These are phyloP conservation scores for Raddia guianensis DNA, from an alignment of 176 grass and related monocot genomes.

Conservation along the genomic window DNA sequence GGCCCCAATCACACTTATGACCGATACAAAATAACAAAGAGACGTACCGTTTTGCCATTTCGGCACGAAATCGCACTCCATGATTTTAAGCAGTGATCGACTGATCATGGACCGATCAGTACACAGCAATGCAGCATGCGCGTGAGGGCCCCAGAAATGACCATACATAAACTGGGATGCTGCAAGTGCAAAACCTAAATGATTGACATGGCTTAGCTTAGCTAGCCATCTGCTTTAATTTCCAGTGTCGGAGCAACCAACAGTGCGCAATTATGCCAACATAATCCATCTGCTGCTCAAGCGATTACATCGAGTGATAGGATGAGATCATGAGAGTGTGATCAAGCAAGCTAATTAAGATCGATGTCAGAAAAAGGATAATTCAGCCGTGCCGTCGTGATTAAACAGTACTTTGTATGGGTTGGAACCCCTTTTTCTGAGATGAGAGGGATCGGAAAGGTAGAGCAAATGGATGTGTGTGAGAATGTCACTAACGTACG, in stretches of 20 bases:
- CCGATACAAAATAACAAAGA: not conserved
- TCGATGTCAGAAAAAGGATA: not conserved
- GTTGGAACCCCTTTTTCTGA: constrained; percentile 6
- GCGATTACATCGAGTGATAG: constrained; percentile 34
- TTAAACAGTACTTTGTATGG: constrained; percentile 24
- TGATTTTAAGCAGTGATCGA: not conserved
- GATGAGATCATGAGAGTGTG: constrained; percentile 9
- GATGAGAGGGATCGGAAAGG: not conserved
- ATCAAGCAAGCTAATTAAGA: not conserved
- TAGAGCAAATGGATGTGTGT: constrained; percentile 1
- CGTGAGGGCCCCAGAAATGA: not conserved
- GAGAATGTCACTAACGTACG: not conserved
- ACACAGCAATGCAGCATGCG: not conserved
- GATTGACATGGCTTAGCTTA: not conserved
- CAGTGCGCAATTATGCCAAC: constrained; percentile 9
- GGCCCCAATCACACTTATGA: not conserved
- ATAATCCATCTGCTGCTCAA: constrained; percentile 30
- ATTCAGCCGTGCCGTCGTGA: constrained; percentile 18
- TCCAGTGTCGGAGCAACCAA: not conserved
- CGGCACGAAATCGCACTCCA: too few species aligned
- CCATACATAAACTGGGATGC: not conserved
- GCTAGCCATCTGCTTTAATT: not conserved
- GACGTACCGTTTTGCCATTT: not conserved
- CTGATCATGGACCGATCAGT: not conserved
- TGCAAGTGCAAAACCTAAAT: constrained; percentile 2